A percentile compares a stretch with the other conserved stretches of the same genome.
phyloP scores from a whole-genome alignment of 345 rosid genomes.

The Raphanus sativus region DNA sequence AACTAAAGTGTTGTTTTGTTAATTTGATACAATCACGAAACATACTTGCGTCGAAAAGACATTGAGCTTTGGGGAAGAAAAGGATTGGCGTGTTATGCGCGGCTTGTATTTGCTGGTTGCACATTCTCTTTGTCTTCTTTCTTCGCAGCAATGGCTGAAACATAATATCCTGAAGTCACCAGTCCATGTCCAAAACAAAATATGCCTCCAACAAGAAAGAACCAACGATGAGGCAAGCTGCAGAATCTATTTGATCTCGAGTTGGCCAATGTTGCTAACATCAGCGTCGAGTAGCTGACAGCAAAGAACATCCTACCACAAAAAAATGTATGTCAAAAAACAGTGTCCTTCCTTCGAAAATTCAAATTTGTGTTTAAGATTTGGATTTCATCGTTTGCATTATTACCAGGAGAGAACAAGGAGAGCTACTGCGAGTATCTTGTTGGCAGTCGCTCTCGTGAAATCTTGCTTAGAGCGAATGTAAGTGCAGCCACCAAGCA shows the following conservation, averaged over 20 bases:
- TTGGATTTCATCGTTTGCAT: conserved; percentile 13
- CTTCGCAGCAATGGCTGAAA: conserved; percentile 63
- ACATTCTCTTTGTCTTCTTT: conserved; percentile 41
- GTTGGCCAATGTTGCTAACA: conserved; percentile 59
- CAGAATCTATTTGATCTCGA: conserved; percentile 60
- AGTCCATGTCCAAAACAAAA: conserved; percentile 71
- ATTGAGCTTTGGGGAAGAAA: neutral
- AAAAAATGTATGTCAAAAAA: neutral
- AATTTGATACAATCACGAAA: neutral
- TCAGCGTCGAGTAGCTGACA: conserved; percentile 60
- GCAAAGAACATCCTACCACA: conserved; percentile 58
- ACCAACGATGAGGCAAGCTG: conserved; percentile 50
- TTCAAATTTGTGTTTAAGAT: conserved; percentile 45
- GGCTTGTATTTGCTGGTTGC: conserved; percentile 9
- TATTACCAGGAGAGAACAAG: conserved; percentile 74
- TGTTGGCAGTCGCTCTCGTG: conserved; percentile 55
- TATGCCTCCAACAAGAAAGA: conserved; percentile 64
- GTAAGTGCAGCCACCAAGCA: conserved; percentile 72
- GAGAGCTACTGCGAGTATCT: conserved; percentile 69
- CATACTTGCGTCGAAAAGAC: neutral
- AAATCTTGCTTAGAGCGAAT: conserved; percentile 56
- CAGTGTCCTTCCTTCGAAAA: too few species aligned
- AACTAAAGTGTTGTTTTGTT: neutral
- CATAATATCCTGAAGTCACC: conserved; percentile 63
- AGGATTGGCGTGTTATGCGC: too few species aligned